Conservation (phyloP, 2,329 filamentous ascomycete species). For the Pseudomassariella vexata region DNA sequence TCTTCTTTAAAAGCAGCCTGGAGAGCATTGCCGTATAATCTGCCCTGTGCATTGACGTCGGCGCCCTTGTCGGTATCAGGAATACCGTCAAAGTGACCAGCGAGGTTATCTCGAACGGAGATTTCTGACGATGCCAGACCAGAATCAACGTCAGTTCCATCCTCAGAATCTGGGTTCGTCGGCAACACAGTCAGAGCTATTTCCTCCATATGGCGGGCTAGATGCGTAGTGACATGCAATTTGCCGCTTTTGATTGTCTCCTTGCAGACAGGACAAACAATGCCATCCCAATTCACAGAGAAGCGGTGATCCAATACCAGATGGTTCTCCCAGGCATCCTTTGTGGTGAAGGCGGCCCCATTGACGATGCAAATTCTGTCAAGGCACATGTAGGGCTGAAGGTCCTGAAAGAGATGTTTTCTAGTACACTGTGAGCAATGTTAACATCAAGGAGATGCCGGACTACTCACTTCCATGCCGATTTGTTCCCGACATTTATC, state of each 20-base stretch:
- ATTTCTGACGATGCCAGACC: conserved; percentile 3
- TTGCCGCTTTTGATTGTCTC: background rate
- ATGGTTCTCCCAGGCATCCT: conserved; percentile 4
- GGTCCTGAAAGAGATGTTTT: conserved; percentile 7
- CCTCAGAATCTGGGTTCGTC: conserved; percentile 7
- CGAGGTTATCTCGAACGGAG: background rate
- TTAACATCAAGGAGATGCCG: too few species aligned
- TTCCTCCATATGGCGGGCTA: conserved; percentile 7
- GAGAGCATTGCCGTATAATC: too few species aligned
- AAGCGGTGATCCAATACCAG: conserved; percentile 1
- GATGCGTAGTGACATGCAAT: background rate
- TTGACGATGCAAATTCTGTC: conserved; percentile 1
- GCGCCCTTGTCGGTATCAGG: too few species aligned
- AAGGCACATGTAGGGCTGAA: conserved; percentile 8
- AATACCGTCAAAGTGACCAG: background rate
- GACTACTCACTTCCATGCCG: conserved; percentile 9
- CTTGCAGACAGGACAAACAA: conserved; percentile 4
- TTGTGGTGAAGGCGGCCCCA: conserved; percentile 2
- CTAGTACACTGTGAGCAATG: background rate
- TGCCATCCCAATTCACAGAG: background rate
- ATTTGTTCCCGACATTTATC: conserved; percentile 6
- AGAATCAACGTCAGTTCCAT: conserved; percentile 7
- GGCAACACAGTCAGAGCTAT: conserved; percentile 6
- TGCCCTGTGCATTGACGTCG: too few species aligned
- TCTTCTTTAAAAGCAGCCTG: too few species aligned